phyloP scores from a whole-genome alignment of 2,329 filamentous ascomycete species.

The Reticulascus tulasneorum region DNA sequence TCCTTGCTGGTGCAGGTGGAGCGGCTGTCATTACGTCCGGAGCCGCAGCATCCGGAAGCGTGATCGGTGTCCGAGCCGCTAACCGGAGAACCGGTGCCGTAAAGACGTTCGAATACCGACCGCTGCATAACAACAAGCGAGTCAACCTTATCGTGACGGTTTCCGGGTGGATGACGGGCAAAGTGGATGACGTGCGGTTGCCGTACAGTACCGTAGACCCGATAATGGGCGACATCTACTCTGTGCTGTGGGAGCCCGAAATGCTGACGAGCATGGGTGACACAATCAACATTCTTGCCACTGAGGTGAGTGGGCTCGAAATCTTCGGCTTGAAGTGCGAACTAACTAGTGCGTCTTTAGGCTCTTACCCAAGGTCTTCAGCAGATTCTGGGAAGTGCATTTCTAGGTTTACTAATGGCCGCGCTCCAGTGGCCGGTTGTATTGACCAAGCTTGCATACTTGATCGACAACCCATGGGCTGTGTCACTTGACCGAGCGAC shows the following conservation, averaged over 20 bases:
- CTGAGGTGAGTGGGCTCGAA: conserved; percentile 71
- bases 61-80: conserved; percentile 84
- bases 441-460: conserved; percentile 86
- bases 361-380: conserved; percentile 94
- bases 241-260: conserved; percentile 94
- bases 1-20: conserved; percentile 86
- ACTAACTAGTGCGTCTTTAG: no score
- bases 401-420: conserved; percentile 86
- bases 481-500: conserved; percentile 92
- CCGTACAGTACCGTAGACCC: conserved; percentile 96
- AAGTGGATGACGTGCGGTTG: conserved; percentile 90
- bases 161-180: conserved; percentile 97
- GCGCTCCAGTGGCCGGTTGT: conserved; percentile 89
- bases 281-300: conserved; percentile 96
- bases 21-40: conserved; percentile 91
- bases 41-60: conserved; percentile 79
- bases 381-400: conserved; percentile 87
- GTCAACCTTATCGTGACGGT: conserved; percentile 94
- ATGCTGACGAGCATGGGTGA: conserved; percentile 98
- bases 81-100: conserved; percentile 84
- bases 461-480: conserved; percentile 98
- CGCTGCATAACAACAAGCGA: conserved; percentile 95
- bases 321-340: no score
- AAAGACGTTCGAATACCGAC: conserved; percentile 93
- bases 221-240: conserved; percentile 97